Evolutionary conservation across 768 basidiomycete genomes (phyloP).

Genomic region (Boletus bicolor): DNA sequence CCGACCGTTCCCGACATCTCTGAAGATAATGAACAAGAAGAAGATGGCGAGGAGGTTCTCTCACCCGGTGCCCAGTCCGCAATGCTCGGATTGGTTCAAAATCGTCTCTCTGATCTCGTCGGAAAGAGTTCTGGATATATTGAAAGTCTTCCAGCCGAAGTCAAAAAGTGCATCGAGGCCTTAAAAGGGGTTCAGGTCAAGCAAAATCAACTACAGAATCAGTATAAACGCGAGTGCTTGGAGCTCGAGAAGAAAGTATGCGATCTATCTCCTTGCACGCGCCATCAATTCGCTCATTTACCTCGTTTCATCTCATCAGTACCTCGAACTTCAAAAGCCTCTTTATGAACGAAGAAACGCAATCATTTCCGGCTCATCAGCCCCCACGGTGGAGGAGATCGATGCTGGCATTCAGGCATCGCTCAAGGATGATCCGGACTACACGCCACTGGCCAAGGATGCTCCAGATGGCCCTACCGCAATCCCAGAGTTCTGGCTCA

Average conservation of each 20-base stretch:
- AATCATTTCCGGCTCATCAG: conserved; percentile 75
- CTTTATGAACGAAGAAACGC: conserved; percentile 82
- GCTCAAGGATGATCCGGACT: conserved; percentile 71
- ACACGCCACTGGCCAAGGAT: conserved; percentile 58
- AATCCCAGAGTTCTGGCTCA: conserved; percentile 98
- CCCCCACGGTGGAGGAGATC: conserved; percentile 79
- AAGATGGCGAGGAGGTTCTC: conserved; percentile 48
- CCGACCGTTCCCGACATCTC: conserved; percentile 87
- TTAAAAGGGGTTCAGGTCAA: conserved; percentile 92
- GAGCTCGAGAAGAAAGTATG: conserved; percentile 94
- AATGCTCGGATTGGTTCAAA: conserved; percentile 84
- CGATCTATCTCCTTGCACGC: conserved; percentile 13
- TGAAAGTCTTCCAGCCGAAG: conserved; percentile 76
- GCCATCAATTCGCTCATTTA: conserved; percentile 10
- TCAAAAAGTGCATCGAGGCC: conserved; percentile 84
- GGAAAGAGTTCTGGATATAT: conserved; percentile 95
- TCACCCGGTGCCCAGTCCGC: conserved; percentile 52
- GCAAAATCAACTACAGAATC: conserved; percentile 86
- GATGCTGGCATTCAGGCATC: conserved; percentile 72
- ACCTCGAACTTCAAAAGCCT: conserved; percentile 73
- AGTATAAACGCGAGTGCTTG: conserved; percentile 90
- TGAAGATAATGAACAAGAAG: conserved; percentile 74
- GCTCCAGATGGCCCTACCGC: conserved; percentile 37
- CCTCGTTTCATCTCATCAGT: conserved; percentile 39
- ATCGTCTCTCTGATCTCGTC: conserved; percentile 77